These are phyloP conservation scores for Apiospora sp. DNA, from an alignment of 2,329 filamentous ascomycete genomes.

Conservation along the genomic window DNA sequence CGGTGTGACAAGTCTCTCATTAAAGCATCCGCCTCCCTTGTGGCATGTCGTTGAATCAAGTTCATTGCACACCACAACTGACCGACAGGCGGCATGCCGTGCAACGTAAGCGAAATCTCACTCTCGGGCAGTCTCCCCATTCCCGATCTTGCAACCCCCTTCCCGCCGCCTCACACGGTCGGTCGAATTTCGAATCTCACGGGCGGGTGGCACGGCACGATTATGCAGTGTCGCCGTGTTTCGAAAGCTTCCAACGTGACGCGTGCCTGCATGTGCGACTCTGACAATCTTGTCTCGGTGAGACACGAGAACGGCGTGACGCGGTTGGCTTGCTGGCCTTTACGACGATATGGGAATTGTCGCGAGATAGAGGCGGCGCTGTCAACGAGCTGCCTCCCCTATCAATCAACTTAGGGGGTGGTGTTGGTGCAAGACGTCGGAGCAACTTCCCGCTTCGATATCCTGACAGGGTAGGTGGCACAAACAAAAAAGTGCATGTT, in stretches of 20 bases:
- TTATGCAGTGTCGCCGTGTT: neutral
- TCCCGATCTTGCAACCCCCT: slow-evolving; percentile 2
- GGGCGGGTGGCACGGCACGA: neutral
- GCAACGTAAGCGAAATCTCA: slow-evolving; percentile 1
- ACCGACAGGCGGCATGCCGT: neutral
- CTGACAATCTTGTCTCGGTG: slow-evolving; percentile 2
- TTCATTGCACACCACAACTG: neutral
- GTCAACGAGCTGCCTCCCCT: neutral
- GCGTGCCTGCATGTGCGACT: slow-evolving; percentile 22
- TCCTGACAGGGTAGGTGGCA: neutral
- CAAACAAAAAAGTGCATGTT: neutral
- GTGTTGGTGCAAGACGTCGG: neutral
- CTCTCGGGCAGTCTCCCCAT: neutral
- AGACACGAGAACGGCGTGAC: slow-evolving; percentile 14
- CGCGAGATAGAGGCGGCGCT: neutral
- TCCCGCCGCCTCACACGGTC: neutral
- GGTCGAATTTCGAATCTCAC: neutral
- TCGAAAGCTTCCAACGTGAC: slow-evolving; percentile 12
- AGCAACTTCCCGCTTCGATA: neutral
- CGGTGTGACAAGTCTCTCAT: slow-evolving; percentile 14
- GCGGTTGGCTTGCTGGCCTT: neutral
- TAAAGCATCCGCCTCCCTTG: slow-evolving; percentile 1
- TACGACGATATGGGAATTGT: neutral
- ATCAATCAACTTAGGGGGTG: neutral
- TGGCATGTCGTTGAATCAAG: neutral